These are phyloP conservation scores for Rostrohypoxylon terebratum DNA, from an alignment of 495 filamentous ascomycete genomes.

Conservation along the genomic window DNA sequence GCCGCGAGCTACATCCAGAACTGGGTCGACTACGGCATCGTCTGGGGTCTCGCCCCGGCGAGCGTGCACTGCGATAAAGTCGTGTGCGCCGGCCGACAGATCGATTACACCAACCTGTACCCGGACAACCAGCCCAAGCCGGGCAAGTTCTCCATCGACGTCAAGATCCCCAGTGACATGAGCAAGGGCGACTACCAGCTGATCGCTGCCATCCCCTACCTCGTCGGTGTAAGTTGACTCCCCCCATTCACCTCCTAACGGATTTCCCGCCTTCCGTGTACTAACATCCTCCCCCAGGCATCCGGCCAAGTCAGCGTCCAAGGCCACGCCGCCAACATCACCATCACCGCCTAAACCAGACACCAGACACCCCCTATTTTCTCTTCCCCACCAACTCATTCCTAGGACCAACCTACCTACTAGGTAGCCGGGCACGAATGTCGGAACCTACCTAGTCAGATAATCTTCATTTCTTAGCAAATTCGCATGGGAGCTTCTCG, in stretches of 20 bases:
- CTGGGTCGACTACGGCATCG: constrained; percentile 51
- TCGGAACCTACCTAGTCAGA: background rate
- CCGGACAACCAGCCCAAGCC: constrained; percentile 39
- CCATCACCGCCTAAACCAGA: constrained; percentile 26
- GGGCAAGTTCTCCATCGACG: constrained; percentile 50
- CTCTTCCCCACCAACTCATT: too few species aligned
- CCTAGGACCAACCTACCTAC: too few species aligned
- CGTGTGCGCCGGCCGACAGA: constrained; percentile 41
- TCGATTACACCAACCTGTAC: constrained; percentile 46
- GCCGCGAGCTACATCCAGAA: constrained; percentile 50
- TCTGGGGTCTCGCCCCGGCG: constrained; percentile 40
- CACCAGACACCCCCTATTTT: too few species aligned
- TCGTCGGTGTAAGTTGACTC: constrained; percentile 46
- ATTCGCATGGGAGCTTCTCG: constrained; percentile 9
- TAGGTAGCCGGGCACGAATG: too few species aligned
- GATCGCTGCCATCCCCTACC: constrained; percentile 54
- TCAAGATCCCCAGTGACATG: constrained; percentile 59
- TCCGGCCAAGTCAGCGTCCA: constrained; percentile 38
- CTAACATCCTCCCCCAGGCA: constrained; percentile 36
- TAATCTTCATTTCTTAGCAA: constrained; percentile 5
- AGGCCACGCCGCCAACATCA: constrained; percentile 40
- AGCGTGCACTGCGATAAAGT: constrained; percentile 22
- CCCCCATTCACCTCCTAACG: background rate
- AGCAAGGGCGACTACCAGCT: constrained; percentile 63
- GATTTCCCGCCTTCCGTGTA: background rate